A percentile compares a stretch with the other conserved stretches of the same genome.
phyloP scores from a whole-genome alignment of 2,329 filamentous ascomycete species.

The Neopestalotiopsis sp. region DNA sequence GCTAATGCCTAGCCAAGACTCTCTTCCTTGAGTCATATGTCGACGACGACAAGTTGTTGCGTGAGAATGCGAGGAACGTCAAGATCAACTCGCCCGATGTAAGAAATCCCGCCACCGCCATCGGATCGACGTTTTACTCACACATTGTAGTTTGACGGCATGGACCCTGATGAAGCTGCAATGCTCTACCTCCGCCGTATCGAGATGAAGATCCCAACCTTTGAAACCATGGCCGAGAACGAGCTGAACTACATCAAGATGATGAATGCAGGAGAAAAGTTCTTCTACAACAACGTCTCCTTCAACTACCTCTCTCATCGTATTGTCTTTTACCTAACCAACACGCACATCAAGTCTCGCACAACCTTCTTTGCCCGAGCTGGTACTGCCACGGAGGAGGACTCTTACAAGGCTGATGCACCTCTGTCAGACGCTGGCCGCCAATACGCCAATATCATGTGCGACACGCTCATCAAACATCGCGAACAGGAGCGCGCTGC shows the following conservation, averaged over 20 bases:
- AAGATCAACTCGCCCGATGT: constrained; percentile 98
- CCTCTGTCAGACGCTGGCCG: constrained; percentile 80
- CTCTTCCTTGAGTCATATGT: constrained; percentile 97
- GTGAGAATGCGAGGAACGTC: constrained; percentile 95
- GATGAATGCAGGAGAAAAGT: constrained; percentile 94
- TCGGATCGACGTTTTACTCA: neutral
- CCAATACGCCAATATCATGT: constrained; percentile 85
- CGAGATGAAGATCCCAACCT: constrained; percentile 89
- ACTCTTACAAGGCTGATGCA: constrained; percentile 91
- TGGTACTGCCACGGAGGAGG: constrained; percentile 84
- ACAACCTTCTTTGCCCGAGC: constrained; percentile 93
- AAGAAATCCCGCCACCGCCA: constrained; percentile 38
- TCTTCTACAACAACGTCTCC: constrained; percentile 95
- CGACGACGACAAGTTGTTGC: constrained; percentile 89
- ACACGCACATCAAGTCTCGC: constrained; percentile 93
- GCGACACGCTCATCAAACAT: constrained; percentile 80
- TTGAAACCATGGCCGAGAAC: constrained; percentile 93
- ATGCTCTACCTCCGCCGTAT: constrained; percentile 91
- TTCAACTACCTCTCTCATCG: constrained; percentile 97
- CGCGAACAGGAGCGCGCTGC: constrained; percentile 80
- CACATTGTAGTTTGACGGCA: constrained; percentile 74
- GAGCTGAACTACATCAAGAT: constrained; percentile 99
- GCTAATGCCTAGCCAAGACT: constrained; percentile 61
- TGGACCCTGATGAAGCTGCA: constrained; percentile 91
- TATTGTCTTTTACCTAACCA: constrained; percentile 98